phyloP scores from a whole-genome alignment of 768 basidiomycete genomes.

The Agaricus sinodeliciosus region DNA sequence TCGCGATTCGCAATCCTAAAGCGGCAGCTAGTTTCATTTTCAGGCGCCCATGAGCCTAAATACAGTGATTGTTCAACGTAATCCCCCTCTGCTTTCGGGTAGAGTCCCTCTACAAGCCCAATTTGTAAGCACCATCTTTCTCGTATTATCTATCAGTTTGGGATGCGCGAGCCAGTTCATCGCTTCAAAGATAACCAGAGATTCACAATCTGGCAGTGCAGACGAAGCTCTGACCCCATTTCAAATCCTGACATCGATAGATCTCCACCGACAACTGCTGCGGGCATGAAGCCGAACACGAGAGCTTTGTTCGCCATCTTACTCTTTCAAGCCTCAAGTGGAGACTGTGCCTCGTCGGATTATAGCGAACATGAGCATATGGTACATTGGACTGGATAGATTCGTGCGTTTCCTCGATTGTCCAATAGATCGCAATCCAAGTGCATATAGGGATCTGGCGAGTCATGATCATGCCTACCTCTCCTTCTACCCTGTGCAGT shows the following conservation, averaged over 20 bases:
- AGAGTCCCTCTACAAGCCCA: background rate
- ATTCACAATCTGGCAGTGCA: background rate
- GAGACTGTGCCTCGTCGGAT: background rate
- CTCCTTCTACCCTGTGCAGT: background rate
- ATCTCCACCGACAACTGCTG: background rate
- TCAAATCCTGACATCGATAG: background rate
- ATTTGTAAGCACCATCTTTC: background rate
- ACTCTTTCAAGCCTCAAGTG: background rate
- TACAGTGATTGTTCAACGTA: background rate
- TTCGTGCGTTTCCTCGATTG: background rate
- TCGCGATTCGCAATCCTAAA: too few relatives aligned
- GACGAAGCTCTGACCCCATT: background rate
- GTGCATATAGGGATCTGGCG: background rate
- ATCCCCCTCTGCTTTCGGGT: background rate
- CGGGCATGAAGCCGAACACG: background rate
- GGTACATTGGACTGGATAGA: background rate
- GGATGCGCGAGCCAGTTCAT: slow-evolving; percentile 23
- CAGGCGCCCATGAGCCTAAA: too few relatives aligned
- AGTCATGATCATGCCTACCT: background rate
- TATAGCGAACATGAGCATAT: slow-evolving; percentile 1
- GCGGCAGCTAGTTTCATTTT: too few relatives aligned
- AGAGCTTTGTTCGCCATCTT: background rate
- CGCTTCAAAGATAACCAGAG: background rate
- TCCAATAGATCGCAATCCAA: background rate
- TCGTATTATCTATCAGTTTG: background rate